Conservation (phyloP, 129 eudicot genomes). For the Lonicera japonica region DNA sequence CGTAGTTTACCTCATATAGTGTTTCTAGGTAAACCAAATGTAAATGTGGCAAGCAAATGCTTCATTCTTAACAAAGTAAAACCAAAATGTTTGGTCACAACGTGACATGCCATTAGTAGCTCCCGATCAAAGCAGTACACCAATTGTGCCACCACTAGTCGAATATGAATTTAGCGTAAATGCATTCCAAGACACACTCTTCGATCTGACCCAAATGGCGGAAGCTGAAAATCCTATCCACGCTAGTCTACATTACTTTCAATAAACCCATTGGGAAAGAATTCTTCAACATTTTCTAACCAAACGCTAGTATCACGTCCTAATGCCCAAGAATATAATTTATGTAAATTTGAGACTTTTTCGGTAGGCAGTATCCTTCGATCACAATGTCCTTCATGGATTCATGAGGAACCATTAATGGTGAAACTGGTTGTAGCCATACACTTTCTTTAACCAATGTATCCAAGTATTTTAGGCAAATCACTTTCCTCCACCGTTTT, state of each 20-base stretch:
- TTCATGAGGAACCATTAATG: conserved; percentile 7
- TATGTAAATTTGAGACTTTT: background rate
- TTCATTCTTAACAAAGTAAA: background rate
- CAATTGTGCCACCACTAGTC: conserved; percentile 5
- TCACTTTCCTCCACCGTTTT: conserved; percentile 10
- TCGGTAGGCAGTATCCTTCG: background rate
- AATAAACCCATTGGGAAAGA: conserved; percentile 1
- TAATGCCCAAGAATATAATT: conserved; percentile 2
- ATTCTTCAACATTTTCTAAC: conserved; percentile 5
- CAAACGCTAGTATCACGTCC: conserved; percentile 5
- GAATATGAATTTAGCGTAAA: background rate
- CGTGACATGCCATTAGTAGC: background rate
- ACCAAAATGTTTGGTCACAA: conserved; percentile 1
- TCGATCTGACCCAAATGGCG: background rate
- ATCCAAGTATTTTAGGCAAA: background rate
- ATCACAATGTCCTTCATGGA: conserved; percentile 8
- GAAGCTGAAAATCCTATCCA: background rate
- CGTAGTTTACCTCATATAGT: too few relatives aligned
- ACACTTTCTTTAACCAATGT: conserved; percentile 5
- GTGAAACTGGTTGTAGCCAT: conserved; percentile 2
- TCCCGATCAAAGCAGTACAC: conserved; percentile 14
- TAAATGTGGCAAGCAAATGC: background rate
- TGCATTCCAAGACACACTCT: conserved; percentile 5
- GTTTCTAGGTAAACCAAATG: too few relatives aligned
- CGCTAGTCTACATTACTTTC: background rate